A percentile compares a stretch with the other conserved stretches of the same genome.
Evolutionary conservation across 768 basidiomycete genomes (phyloP).

Genomic region (Auriscalpium orientale): DNA sequence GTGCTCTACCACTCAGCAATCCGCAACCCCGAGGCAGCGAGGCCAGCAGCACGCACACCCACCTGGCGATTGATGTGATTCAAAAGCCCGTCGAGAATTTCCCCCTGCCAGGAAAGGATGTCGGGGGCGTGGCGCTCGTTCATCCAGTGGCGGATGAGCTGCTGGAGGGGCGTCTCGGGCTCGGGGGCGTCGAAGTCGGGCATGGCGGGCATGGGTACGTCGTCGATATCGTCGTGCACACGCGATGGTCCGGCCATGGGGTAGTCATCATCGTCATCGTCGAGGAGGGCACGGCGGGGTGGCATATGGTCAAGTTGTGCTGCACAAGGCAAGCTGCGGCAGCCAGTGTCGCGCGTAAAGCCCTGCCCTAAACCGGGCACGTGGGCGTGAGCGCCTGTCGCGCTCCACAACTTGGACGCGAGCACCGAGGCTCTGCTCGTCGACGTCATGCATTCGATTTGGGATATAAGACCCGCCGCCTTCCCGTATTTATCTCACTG

Average conservation of each 20-base stretch:
- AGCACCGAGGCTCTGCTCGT: neutral
- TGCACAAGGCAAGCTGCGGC: neutral
- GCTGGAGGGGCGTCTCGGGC: slow-evolving; percentile 54
- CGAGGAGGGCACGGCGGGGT: slow-evolving; percentile 11
- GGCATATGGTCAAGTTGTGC: neutral
- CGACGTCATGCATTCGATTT: neutral
- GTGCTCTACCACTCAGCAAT: slow-evolving; percentile 47
- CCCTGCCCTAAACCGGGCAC: neutral
- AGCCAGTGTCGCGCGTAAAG: neutral
- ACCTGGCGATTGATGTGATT: slow-evolving; percentile 84
- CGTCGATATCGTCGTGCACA: neutral
- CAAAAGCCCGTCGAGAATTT: slow-evolving; percentile 53
- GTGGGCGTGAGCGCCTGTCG: neutral
- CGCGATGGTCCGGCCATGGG: slow-evolving; percentile 8
- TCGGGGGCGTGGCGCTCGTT: slow-evolving; percentile 81
- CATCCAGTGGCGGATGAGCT: slow-evolving; percentile 77
- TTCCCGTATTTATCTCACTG: neutral
- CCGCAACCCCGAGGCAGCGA: neutral
- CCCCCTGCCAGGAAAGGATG: slow-evolving; percentile 66
- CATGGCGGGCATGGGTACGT: neutral
- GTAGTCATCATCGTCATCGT: slow-evolving; percentile 11
- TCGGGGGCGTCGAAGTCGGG: slow-evolving; percentile 11
- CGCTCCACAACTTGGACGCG: neutral
- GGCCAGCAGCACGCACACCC: slow-evolving; percentile 18
- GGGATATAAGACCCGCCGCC: neutral